These are phyloP conservation scores for Monosporascus sp. DNA, from an alignment of 2,329 filamentous ascomycete genomes.

Conservation along the genomic window DNA sequence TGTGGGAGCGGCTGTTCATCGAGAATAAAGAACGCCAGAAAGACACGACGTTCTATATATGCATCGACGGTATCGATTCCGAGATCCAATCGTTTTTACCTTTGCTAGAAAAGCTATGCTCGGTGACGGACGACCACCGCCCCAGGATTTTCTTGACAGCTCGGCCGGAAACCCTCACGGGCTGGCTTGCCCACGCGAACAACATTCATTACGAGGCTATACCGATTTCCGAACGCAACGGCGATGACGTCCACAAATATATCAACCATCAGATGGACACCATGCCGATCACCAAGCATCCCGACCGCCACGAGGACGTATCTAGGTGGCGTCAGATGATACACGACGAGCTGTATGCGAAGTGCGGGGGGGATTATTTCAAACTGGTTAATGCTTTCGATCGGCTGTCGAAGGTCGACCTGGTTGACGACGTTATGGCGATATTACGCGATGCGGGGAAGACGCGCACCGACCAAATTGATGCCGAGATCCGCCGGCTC, in stretches of 20 bases:
- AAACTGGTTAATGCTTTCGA: constrained; percentile 26
- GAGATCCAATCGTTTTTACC: constrained; percentile 13
- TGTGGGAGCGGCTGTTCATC: constrained; percentile 27
- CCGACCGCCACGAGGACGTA: constrained; percentile 16
- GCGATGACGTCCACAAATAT: constrained; percentile 25
- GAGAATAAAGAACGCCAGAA: constrained; percentile 25
- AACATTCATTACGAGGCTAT: constrained; percentile 15
- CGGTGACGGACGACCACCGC: constrained; percentile 11
- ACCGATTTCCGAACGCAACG: constrained; percentile 20
- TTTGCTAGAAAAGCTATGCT: constrained; percentile 20
- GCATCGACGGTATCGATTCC: constrained; percentile 24
- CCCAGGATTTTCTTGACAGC: constrained; percentile 24
- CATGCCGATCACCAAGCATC: constrained; percentile 26
- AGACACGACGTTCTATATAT: constrained; percentile 27
- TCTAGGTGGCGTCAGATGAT: constrained; percentile 28
- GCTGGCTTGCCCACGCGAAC: constrained; percentile 8
- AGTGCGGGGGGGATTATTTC: constrained; percentile 26
- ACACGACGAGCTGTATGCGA: constrained; percentile 19
- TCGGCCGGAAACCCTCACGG: constrained; percentile 12
- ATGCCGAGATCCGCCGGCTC: constrained; percentile 26
- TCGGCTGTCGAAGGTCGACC: constrained; percentile 27
- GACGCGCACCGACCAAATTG: constrained; percentile 26
- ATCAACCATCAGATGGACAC: constrained; percentile 24
- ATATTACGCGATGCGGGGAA: constrained; percentile 25
- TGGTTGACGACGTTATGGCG: constrained; percentile 28